A percentile compares a stretch with the other conserved stretches of the same genome.
Evolutionary conservation across 208 protist species (phyloP).

Genomic region (Leishmania tarentolae): DNA sequence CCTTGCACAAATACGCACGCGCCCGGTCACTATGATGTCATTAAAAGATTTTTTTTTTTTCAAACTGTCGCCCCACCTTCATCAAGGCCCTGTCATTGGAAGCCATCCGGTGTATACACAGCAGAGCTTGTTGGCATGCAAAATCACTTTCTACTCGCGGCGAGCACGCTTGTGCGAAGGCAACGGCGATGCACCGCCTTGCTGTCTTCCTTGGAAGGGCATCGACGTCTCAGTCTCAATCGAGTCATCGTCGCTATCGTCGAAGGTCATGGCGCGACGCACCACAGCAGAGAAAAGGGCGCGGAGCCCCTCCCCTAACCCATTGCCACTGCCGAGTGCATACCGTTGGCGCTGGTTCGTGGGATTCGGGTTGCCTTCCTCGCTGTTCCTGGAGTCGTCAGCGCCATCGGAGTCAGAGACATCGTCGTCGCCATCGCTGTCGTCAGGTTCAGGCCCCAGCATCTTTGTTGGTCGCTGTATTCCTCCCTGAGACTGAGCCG

Average conservation of each 20-base stretch:
- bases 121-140: no score
- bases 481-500: not conserved
- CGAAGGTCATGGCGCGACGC: constrained; percentile 44
- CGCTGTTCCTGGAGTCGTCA: constrained; percentile 8
- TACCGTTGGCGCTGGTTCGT: constrained; percentile 15
- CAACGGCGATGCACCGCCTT: not conserved
- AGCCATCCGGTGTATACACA: not conserved
- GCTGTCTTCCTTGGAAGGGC: not conserved
- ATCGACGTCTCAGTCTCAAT: not conserved
- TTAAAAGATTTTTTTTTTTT: not conserved
- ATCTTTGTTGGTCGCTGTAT: not conserved
- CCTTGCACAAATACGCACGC: not conserved
- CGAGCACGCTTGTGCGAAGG: constrained; percentile 30
- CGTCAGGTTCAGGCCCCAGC: not conserved
- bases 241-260: constrained; percentile 39
- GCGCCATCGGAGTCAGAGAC: constrained; percentile 32
- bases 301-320: constrained; percentile 16
- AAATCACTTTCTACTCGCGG: not conserved
- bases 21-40: not conserved
- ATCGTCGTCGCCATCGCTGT: not conserved
- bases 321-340: constrained; percentile 15
- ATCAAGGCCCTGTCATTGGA: not conserved
- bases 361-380: not conserved
- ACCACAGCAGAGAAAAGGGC: constrained; percentile 52
- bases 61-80: no score